phyloP scores from a whole-genome alignment of 2,329 filamentous ascomycete species.

The Exophiala sp. region DNA sequence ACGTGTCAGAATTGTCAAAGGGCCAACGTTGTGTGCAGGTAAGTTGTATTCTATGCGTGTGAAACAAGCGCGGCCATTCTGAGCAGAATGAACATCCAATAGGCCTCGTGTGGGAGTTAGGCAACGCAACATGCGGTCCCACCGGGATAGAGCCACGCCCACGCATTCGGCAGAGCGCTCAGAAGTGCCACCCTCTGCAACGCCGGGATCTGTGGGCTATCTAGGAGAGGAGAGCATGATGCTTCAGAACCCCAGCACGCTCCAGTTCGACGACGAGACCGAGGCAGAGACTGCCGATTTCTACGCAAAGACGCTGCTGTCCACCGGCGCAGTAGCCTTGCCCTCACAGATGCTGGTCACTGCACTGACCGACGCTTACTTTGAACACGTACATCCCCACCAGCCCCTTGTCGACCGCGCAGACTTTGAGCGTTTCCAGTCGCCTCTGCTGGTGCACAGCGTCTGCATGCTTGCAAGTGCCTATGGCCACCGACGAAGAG shows the following conservation, averaged over 20 bases:
- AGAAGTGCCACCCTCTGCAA: conserved; percentile 1
- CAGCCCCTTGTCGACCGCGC: conserved; percentile 9
- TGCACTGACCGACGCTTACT: conserved; percentile 10
- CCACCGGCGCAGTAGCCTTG: conserved; percentile 4
- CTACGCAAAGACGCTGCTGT: conserved; percentile 7
- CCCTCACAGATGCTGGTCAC: conserved; percentile 11
- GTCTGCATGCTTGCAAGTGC: conserved; percentile 13
- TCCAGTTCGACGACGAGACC: conserved; percentile 10
- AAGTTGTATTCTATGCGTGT: conserved; percentile 1
- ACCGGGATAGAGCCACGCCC: background rate
- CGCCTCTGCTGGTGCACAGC: conserved; percentile 10
- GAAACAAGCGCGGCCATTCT: conserved; percentile 4
- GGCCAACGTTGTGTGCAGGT: conserved; percentile 8
- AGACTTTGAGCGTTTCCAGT: conserved; percentile 9
- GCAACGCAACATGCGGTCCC: conserved; percentile 8
- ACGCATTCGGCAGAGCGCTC: background rate
- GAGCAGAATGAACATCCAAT: background rate
- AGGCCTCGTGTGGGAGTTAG: conserved; percentile 8
- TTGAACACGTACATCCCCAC: conserved; percentile 13
- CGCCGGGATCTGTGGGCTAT: conserved; percentile 13
- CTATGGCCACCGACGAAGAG: conserved; percentile 12
- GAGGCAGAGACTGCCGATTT: conserved; percentile 14
- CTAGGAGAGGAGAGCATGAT: conserved; percentile 16
- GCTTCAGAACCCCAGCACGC: conserved; percentile 15
- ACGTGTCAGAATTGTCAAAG: conserved; percentile 13